Conservation (phyloP, 306 rosid species). For the Casuarina glauca region DNA sequence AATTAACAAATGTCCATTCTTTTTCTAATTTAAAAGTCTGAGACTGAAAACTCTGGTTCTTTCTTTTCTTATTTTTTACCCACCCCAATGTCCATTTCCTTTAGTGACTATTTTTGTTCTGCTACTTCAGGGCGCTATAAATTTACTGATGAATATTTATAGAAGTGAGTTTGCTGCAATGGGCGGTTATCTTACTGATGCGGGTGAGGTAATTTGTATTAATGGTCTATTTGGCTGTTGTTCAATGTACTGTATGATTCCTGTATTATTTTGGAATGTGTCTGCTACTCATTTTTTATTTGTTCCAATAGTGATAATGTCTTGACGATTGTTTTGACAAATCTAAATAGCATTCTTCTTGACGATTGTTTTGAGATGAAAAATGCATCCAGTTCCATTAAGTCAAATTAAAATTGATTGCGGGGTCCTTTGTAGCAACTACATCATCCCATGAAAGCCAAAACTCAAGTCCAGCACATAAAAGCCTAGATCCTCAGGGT, state of each 20-base stretch:
- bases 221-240: slow-evolving; percentile 8
- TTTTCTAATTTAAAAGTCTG: neutral
- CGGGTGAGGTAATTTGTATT: slow-evolving; percentile 82
- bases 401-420: neutral
- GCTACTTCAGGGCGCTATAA: slow-evolving; percentile 84
- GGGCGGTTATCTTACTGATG: slow-evolving; percentile 98
- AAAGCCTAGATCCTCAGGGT: neutral
- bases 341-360: neutral
- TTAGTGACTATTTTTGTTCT: slow-evolving; percentile 30
- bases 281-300: neutral
- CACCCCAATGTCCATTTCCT: neutral
- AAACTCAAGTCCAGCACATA: neutral
- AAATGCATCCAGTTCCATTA: neutral
- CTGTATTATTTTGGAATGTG: neutral
- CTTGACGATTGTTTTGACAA: neutral
- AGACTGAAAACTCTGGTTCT: neutral
- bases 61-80: neutral
- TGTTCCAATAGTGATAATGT: neutral
- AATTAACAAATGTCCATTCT: neutral
- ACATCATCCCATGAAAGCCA: neutral
- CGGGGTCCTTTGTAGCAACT: neutral
- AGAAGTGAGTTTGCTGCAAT: slow-evolving; percentile 80
- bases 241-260: neutral
- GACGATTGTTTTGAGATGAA: neutral
- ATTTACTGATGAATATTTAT: slow-evolving; percentile 89